phyloP scores from a whole-genome alignment of 768 basidiomycete genomes.

The Polyporus arcularius region DNA sequence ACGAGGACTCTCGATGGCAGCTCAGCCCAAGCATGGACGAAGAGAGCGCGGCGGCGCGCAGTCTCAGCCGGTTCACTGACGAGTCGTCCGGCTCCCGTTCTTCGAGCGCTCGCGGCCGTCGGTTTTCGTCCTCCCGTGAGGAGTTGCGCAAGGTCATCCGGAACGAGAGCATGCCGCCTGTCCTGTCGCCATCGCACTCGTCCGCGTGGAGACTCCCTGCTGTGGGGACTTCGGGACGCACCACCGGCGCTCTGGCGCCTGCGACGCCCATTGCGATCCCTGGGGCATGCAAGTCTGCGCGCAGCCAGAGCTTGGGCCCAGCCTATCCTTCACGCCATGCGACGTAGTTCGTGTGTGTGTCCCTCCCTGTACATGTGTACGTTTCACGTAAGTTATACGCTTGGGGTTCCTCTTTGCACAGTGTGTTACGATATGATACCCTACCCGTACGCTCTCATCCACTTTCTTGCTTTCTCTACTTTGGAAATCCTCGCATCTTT shows the following conservation, averaged over 20 bases:
- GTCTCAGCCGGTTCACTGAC: neutral
- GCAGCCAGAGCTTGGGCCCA: constrained; percentile 16
- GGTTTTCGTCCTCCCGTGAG: constrained; percentile 11
- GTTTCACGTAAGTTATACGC: neutral
- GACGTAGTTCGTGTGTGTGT: neutral
- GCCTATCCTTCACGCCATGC: neutral
- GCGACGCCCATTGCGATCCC: constrained; percentile 22
- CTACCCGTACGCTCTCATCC: no score
- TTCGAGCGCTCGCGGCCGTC: constrained; percentile 12
- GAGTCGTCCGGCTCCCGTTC: neutral
- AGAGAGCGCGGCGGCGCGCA: neutral
- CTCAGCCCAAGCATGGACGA: constrained; percentile 7
- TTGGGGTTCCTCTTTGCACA: neutral
- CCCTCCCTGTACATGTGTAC: neutral
- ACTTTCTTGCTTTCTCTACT: no score
- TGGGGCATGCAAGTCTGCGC: neutral
- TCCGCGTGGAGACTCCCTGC: constrained; percentile 18
- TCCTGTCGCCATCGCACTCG: constrained; percentile 10
- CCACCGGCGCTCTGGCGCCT: neutral
- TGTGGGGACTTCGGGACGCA: neutral
- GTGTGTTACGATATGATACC: no score
- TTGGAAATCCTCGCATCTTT: no score
- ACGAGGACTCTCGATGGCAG: constrained; percentile 14
- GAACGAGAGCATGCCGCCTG: constrained; percentile 28
- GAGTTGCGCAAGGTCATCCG: constrained; percentile 12